Conservation (phyloP, 805 yeast genomes). For the Nakazawaea molendinolei region DNA sequence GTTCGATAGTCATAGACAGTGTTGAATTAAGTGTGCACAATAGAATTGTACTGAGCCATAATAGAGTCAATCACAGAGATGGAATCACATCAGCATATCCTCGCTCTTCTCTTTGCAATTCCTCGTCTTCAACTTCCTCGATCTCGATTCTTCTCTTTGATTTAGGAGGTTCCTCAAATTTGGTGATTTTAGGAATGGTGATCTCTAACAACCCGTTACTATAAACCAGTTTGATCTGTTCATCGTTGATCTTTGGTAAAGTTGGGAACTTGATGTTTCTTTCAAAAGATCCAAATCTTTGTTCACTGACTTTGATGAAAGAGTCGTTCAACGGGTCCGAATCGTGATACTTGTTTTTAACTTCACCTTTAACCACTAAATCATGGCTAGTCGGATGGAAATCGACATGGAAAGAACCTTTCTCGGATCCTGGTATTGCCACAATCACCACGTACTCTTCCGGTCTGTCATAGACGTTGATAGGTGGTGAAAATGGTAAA, state of each 20-base stretch:
- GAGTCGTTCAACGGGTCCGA: slow-evolving; percentile 22
- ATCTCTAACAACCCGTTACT: slow-evolving; percentile 48
- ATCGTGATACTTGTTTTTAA: slow-evolving; percentile 31
- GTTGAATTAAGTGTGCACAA: no score
- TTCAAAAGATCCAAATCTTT: slow-evolving; percentile 51
- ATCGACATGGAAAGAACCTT: slow-evolving; percentile 46
- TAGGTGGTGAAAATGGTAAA: slow-evolving; percentile 50
- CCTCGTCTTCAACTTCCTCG: slow-evolving; percentile 45
- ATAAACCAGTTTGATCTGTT: slow-evolving; percentile 45
- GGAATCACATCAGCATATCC: no score
- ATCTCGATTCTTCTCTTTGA: slow-evolving; percentile 39
- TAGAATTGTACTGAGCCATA: no score
- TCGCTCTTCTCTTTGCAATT: slow-evolving; percentile 22
- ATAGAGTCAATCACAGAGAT: no score
- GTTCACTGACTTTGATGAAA: slow-evolving; percentile 41
- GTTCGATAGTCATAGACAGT: no score
- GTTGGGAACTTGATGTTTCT: slow-evolving; percentile 51
- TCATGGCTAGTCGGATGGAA: slow-evolving; percentile 54
- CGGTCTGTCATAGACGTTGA: slow-evolving; percentile 48
- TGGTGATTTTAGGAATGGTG: slow-evolving; percentile 37
- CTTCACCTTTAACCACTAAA: slow-evolving; percentile 43
- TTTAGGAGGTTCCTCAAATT: slow-evolving; percentile 24
- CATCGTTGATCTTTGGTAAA: slow-evolving; percentile 45
- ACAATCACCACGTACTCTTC: slow-evolving; percentile 40
- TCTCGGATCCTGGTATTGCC: slow-evolving; percentile 54